Base-by-base conservation (phyloP, 345 rosid species). In the Dimocarpus longan region DNA sequence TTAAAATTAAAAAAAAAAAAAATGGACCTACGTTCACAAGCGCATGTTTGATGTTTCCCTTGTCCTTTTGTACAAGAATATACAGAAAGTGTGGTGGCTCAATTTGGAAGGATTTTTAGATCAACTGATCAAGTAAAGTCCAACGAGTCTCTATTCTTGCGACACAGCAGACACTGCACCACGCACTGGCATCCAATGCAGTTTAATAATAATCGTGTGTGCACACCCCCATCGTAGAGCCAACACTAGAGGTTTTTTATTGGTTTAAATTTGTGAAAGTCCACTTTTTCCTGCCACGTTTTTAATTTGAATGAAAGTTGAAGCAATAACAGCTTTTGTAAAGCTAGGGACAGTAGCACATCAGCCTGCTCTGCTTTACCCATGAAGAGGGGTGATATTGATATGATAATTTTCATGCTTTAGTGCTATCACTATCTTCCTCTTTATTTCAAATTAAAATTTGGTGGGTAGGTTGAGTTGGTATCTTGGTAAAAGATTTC, bases 111-210 rank as follows among this genome's bases (percentile, higher is more conserved):
- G 70, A 24, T 62, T 18, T 57, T 12, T 13, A 48, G 7, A 68
- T 62, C 12, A n/a, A 70, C 62, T 5, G 7, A 68, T 62, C 12
- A n/a, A 70, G 67, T 5, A 70, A 63, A 56, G 19, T 74, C 78
- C 75, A 39, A 68, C 16, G 56, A 76, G 77, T 54, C 66, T 54
- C 66, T 42, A 8, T n/a, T 42, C 46, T 19, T 26, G 10, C 19
- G 13, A 60, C 19, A 68, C 44, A 18, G 66, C 5, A 16, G 32
- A 19, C 26, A 22, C 44, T 52, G 56, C 15, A 18, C 10, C 69
- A 65, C 64, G 37, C 6, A 63, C 10, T 42, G 85, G 82, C 64
- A 82, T 76, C 85, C 80, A 39, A 79, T 72, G 82, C 78, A 11
- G 4, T 18, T 18, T 48, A 7, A 32, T 10, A 21, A 12, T 12